Evolutionary conservation across 2,329 filamentous ascomycete species (phyloP).

Genomic region (Penicillium hesseltinei): DNA sequence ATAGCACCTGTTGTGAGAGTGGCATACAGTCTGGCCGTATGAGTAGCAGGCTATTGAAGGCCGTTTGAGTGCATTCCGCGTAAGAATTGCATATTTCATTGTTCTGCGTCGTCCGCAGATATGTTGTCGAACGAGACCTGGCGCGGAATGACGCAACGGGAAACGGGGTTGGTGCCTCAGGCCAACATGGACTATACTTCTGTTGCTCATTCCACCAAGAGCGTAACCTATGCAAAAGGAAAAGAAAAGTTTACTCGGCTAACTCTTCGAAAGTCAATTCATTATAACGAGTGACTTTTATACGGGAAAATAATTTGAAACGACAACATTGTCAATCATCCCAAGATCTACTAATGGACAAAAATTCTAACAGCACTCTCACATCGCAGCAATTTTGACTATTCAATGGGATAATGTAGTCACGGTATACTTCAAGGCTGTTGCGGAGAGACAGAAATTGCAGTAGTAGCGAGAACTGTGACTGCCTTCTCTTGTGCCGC

Average conservation of each 20-base stretch:
- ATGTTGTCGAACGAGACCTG: slow-evolving; percentile 7
- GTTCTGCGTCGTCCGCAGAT: slow-evolving; percentile 11
- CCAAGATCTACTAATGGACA: neutral
- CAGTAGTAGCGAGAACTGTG: no score
- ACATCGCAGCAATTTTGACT: no score
- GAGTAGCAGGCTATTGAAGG: neutral
- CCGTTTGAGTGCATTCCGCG: neutral
- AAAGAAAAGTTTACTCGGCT: neutral
- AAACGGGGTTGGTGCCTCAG: slow-evolving; percentile 11
- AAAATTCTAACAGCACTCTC: neutral
- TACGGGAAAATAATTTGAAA: no score
- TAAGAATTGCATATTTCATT: slow-evolving; percentile 22
- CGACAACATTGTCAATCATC: neutral
- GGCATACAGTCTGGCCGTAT: neutral
- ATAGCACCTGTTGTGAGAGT: slow-evolving; percentile 12
- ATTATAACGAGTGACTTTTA: neutral
- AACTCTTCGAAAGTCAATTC: rapidly evolving
- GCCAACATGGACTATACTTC: slow-evolving; percentile 2
- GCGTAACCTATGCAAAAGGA: neutral
- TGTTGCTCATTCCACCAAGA: neutral
- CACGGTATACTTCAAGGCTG: no score
- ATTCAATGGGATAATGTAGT: no score
- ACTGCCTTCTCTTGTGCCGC: no score
- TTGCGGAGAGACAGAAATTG: no score
- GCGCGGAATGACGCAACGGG: slow-evolving; percentile 20